Conservation (phyloP, 2,329 filamentous ascomycete species). For the Fusarium sp. region DNA sequence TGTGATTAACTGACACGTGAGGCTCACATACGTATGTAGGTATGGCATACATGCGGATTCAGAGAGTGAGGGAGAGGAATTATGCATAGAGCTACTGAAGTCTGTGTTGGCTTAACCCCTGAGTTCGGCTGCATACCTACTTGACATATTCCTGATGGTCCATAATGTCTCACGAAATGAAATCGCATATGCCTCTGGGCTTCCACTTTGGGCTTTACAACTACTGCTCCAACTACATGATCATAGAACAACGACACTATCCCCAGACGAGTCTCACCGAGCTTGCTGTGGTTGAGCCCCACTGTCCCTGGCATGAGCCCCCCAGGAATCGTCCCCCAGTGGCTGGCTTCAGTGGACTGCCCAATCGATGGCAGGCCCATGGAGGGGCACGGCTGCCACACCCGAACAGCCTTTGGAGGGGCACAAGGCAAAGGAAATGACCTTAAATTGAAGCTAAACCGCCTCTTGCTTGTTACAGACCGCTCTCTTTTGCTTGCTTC, state of each 20-base stretch:
- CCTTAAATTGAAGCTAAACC: slow-evolving; percentile 40
- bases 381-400: slow-evolving; percentile 38
- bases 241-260: slow-evolving; percentile 13
- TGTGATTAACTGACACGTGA: background rate
- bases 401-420: slow-evolving; percentile 40
- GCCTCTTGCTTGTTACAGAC: slow-evolving; percentile 21
- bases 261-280: slow-evolving; percentile 44
- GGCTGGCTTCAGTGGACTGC: slow-evolving; percentile 31
- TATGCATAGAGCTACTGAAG: background rate
- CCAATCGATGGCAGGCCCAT: slow-evolving; percentile 7
- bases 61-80: background rate
- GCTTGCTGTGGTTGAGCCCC: slow-evolving; percentile 39
- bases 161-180: no score
- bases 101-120: background rate
- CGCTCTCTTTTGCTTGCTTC: slow-evolving; percentile 23
- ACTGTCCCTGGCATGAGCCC: slow-evolving; percentile 31
- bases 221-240: background rate
- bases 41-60: background rate
- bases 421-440: slow-evolving; percentile 38
- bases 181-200: background rate
- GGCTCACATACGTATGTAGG: background rate
- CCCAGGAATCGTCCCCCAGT: slow-evolving; percentile 24
- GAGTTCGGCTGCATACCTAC: background rate
- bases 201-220: background rate
- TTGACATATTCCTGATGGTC: background rate